Evolutionary conservation across 345 rosid genomes (phyloP).

Genomic region (Eucalyptus polybractea): DNA sequence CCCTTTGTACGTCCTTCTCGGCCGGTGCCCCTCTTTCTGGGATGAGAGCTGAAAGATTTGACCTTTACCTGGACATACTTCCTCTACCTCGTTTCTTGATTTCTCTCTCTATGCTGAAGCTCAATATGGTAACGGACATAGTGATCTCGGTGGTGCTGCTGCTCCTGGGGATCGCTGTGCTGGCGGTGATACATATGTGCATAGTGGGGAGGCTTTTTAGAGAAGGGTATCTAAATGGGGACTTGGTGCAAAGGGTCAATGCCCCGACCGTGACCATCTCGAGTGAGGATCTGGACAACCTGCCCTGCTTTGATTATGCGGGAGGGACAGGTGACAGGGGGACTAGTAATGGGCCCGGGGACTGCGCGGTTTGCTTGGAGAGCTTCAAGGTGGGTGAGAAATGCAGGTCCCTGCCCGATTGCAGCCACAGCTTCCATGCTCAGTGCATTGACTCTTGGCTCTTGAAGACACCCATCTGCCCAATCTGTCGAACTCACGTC

Average conservation of each 20-base stretch:
- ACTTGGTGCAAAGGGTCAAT: neutral
- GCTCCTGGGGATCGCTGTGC: conserved; percentile 15
- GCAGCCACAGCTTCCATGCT: conserved; percentile 3
- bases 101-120: neutral
- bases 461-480: conserved; percentile 1
- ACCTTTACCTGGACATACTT: neutral
- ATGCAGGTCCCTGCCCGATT: conserved; percentile 1
- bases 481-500: neutral
- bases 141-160: conserved; percentile 10
- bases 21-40: neutral
- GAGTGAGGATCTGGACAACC: conserved; percentile 15
- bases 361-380: conserved; percentile 6
- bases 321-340: conserved; percentile 2
- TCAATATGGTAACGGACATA: conserved; percentile 8
- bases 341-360: neutral
- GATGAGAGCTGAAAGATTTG: neutral
- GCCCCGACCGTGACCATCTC: neutral
- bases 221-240: neutral
- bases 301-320: conserved; percentile 25
- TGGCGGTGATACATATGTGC: conserved; percentile 27
- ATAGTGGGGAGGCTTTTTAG: conserved; percentile 26
- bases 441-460: conserved; percentile 8
- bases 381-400: neutral
- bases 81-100: neutral
- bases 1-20: neutral